Conservation (phyloP, 345 rosid species). For the Hypericum perforatum region DNA sequence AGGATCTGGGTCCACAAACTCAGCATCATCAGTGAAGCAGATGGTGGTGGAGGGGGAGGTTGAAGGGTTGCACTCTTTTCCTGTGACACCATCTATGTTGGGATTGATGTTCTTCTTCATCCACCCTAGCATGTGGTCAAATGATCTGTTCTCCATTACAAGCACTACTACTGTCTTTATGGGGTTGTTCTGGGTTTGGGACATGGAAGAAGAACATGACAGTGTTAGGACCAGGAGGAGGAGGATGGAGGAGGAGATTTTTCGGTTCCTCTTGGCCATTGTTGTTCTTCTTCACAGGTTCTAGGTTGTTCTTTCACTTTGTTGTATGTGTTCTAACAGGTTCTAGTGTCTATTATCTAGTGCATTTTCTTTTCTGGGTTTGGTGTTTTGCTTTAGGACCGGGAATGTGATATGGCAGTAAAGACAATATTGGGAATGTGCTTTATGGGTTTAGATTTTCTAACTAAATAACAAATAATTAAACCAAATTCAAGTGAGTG, state of each 20-base stretch:
- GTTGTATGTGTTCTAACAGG: background rate
- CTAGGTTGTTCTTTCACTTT: conserved; percentile 3
- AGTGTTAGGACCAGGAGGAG: conserved; percentile 37
- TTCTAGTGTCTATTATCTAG: too few species aligned
- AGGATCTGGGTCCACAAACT: conserved; percentile 95
- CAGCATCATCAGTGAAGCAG: conserved; percentile 82
- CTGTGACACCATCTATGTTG: conserved; percentile 67
- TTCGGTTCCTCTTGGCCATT: conserved; percentile 24
- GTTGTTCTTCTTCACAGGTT: background rate
- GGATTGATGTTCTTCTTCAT: conserved; percentile 78
- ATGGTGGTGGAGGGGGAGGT: conserved; percentile 38
- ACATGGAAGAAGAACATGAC: conserved; percentile 28
- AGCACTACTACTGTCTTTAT: conserved; percentile 75
- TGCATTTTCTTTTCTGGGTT: too few species aligned
- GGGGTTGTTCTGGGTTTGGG: conserved; percentile 37
- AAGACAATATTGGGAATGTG: too few species aligned
- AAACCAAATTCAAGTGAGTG: too few species aligned
- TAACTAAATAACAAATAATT: too few species aligned
- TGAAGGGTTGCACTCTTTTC: conserved; percentile 77
- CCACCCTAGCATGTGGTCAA: conserved; percentile 92
- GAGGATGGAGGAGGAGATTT: conserved; percentile 18
- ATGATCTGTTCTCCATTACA: conserved; percentile 87
- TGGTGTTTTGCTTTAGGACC: too few species aligned
- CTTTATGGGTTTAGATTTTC: too few species aligned
- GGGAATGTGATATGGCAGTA: too few species aligned